Percentiles rank a stretch among this genome's conserved stretches.
phyloP scores from a whole-genome alignment of 2,329 filamentous ascomycete species.

The Microsporum audouinii region DNA sequence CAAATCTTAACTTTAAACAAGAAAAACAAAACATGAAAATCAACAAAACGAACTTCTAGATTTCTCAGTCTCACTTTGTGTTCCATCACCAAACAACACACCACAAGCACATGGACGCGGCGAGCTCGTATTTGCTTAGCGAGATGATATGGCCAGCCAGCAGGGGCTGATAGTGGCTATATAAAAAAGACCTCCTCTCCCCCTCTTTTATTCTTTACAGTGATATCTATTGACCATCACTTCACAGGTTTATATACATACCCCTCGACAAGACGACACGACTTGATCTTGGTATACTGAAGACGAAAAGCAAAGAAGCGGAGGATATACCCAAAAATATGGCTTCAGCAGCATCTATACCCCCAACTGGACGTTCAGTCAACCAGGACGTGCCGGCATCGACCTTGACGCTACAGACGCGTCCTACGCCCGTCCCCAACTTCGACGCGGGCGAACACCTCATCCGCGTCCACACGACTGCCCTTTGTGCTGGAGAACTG shows the following conservation, averaged over 20 bases:
- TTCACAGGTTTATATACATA: neutral
- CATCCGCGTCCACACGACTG: constrained; percentile 30
- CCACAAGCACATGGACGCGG: neutral
- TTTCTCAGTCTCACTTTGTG: neutral
- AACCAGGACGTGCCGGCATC: constrained; percentile 8
- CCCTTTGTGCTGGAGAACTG: constrained; percentile 35
- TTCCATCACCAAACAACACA: neutral
- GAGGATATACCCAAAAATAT: neutral
- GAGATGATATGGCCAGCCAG: neutral
- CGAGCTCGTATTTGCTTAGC: neutral
- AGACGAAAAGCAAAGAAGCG: neutral
- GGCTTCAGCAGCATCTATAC: neutral
- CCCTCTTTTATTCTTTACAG: neutral
- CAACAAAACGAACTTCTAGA: neutral
- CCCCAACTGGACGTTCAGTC: constrained; percentile 8
- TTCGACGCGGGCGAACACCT: constrained; percentile 26
- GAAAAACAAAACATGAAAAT: neutral
- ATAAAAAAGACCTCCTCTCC: neutral
- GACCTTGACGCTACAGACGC: constrained; percentile 7
- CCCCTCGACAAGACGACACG: neutral
- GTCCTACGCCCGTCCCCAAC: constrained; percentile 16
- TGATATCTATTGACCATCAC: neutral
- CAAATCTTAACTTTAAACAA: neutral
- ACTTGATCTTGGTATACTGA: neutral
- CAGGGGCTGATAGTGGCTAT: neutral